A percentile compares a stretch with the other conserved stretches of the same genome.
phyloP scores from a whole-genome alignment of 257 asterid species.

The Solanum pennellii region DNA sequence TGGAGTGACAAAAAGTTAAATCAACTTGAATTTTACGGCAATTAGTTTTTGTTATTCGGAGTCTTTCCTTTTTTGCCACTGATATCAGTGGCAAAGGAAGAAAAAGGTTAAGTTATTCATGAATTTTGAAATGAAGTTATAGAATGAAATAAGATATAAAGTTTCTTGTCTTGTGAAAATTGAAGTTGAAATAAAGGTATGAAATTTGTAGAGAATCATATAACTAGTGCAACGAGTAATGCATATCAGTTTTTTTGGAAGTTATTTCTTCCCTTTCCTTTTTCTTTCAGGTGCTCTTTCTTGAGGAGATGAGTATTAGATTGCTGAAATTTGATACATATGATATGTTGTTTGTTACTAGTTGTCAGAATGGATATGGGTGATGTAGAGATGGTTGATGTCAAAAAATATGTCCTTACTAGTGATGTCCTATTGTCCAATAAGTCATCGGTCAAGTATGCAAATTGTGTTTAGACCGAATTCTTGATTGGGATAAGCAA shows the following conservation, averaged over 20 bases:
- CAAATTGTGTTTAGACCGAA: no score
- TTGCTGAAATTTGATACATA: not conserved
- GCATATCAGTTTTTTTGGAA: no score
- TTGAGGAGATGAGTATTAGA: not conserved
- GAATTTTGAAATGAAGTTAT: not conserved
- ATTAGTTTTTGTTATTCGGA: no score
- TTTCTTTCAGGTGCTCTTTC: not conserved
- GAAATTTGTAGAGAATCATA: not conserved
- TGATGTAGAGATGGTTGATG: slow-evolving; percentile 36
- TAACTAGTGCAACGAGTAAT: not conserved
- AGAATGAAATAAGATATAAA: no score
- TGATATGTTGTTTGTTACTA: not conserved
- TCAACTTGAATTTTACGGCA: no score
- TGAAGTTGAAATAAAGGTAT: not conserved
- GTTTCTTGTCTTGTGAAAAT: not conserved
- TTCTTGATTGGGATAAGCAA: no score
- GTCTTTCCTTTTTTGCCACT: no score
- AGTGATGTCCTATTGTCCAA: not conserved
- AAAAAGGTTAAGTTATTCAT: no score
- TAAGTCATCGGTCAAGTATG: not conserved
- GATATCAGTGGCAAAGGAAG: no score
- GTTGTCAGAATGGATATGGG: not conserved
- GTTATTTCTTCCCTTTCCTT: not conserved
- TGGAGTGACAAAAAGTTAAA: no score
- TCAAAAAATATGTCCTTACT: slow-evolving; percentile 10